Base-by-base conservation (phyloP, 495 filamentous ascomycete species). In the Daldinia caldariorum region DNA sequence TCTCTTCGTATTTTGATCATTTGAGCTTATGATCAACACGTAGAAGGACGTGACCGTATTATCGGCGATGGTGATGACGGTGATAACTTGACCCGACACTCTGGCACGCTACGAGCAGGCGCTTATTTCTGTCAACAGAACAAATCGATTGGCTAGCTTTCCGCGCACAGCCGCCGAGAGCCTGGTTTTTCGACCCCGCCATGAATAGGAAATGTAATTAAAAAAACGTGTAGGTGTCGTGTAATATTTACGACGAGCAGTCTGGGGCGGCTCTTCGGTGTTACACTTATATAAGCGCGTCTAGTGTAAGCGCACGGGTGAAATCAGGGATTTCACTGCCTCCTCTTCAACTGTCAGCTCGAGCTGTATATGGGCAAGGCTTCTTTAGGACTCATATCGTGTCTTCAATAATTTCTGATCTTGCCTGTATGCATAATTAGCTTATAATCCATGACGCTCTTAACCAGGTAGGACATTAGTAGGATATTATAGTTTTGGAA, bases 121-220 rank as follows among this genome's bases (percentile, higher is more conserved):
- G 70, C 69, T 68, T 72, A 72, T 65, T 64, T 64, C 26, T 14
- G 41, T 37, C 51, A 43, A 49, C 41, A 34, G 45, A 18, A 29
- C 41, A 50, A 45, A 31, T 29, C 61, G 14, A 69, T 72, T 72
- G 65, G 70, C 18, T 3, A 43, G 5, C 32, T 72, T 67, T 29
- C 60, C 60, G 61, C 65, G 60, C 53, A 55, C 64, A 67, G 32
- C 38, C 59, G 69, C 69, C 56, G 9, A 18, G 12, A 53, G 16
- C 32, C 16, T 31, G 34, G 16, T 31, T 22, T 32, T 14, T 26
- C 43, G 50, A 13, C 32, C 10, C 6, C 26, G 5, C 20, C 6
- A 10, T 31, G n/a, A 60, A 8, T 51, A 7, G 41, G 38, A 9
- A 41, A 41, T 29, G 31, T 16, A 55, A 59, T 58, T 58, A 41